Base-by-base conservation (phyloP, 1,284 basidiomycete species). In the Hymenochaete sp. region DNA sequence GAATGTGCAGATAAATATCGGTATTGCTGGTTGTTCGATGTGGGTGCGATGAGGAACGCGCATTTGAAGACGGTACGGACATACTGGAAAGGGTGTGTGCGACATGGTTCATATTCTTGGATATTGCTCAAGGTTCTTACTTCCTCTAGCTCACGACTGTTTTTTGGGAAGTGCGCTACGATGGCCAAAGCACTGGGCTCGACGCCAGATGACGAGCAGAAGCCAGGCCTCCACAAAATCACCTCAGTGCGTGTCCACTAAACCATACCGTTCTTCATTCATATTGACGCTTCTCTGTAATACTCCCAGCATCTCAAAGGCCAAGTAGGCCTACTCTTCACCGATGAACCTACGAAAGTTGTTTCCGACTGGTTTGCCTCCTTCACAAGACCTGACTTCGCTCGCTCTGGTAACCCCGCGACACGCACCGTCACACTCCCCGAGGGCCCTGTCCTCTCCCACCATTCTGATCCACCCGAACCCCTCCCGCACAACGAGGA, bases 401-500 rank as follows among this genome's bases (percentile, higher is more conserved):
- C 93, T 22, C 83, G 96, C 31, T 73, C 86, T 56, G 92, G 93
- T 37, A 92, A 90, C 61, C 63, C 68, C 33, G 91, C 93, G 1
- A 73, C 78, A 13, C 73, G 79, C 52, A 84, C 83, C 0, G 75
- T 97, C 45, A 68, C 74, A 19, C 70, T 99, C 16, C 87, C 91
- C 28, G 78, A 69, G 22, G 82, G 82, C 25, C 78, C 83, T 37
- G 73, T 87, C 44, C 73, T 85, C 74, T 75, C 79, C 59, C 71
- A 73, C 45, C 71, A 84, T 60, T 80, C 82, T 10, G 77, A 82
- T 54, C 81, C 82, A 2, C 77, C 83, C 25, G 81, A 88, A 56
- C 84, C 92, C 1, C 93, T 98, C 62, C 91, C 95, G 22, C 93
- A 97, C 64, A 92, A 90, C 55, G 89, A 98, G 67, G 95, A 99